Evolutionary conservation across 2,329 filamentous ascomycete genomes (phyloP).

Genomic region (Aspergillus udagawae): DNA sequence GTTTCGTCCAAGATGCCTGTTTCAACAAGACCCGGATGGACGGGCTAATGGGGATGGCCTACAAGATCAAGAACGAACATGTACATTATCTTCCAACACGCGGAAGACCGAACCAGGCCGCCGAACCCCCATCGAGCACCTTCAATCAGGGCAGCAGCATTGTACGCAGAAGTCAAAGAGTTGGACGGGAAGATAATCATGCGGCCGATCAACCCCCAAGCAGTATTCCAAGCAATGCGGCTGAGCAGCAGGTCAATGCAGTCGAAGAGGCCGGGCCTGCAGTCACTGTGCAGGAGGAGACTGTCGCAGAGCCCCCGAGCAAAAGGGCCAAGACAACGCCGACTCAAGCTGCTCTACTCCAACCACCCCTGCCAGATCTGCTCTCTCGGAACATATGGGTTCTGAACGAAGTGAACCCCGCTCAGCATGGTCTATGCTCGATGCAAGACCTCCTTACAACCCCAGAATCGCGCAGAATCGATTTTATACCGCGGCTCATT

Average conservation of each 20-base stretch:
- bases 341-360: neutral
- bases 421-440: neutral
- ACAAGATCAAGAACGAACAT: conserved; percentile 1
- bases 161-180: neutral
- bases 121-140: neutral
- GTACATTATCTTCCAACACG: neutral
- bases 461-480: neutral
- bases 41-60: neutral
- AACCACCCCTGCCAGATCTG: neutral
- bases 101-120: neutral
- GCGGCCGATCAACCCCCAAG: neutral
- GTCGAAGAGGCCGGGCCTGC: neutral
- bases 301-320: neutral
- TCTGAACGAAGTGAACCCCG: conserved; percentile 1
- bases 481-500: neutral
- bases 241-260: neutral
- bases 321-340: neutral
- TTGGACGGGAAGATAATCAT: neutral
- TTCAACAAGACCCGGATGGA: neutral
- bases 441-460: neutral
- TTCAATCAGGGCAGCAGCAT: neutral
- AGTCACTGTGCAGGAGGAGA: neutral
- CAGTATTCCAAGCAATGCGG: neutral
- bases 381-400: conserved; percentile 3
- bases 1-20: neutral